Evolutionary conservation across 305 asterid species (phyloP), one percentile per base, ranked within the genome.

Genomic region (Fraxinus floribunda): DNA sequence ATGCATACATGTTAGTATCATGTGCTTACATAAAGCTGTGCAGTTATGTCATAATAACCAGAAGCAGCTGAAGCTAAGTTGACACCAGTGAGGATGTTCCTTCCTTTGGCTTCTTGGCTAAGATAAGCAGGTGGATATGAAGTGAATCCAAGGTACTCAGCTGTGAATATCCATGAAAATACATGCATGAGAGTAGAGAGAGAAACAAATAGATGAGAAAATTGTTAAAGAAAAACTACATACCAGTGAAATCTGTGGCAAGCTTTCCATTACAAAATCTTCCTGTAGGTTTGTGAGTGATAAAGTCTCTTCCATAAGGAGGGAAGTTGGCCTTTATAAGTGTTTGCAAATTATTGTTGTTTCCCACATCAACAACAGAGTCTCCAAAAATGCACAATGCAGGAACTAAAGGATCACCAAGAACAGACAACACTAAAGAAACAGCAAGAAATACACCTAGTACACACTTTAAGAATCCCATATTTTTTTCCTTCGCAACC

Each of bases 11-110:
- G 16, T 52, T n/a, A 4, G 5, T 73, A n/a, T 3, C 22, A 15
- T 30, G 52, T 10, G 73, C 81, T 88, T 87, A 93, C 98, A 83
- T 87, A 93, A 49, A 95, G 85, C 55, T 82, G 86, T 11, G 96
- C 90, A 15, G 98, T 95, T 77, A 78, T 60, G 72, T 93, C 96
- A n/a, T 88, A 95, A 84, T 92, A 95, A 55, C 98, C 98, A 29
- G 98, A 93, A 82, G 98, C 93, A 68, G 98, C 98, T 1, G 98
- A 95, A 7, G 98, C 98, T 38, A 95, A 93, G 87, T 95, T 95
- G 83, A 79, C 94, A 15, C 98, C 99, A 8, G 83, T 88, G 39
- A 92, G 91, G 44, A 91, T 89, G 75, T 77, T 89, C 62, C 55
- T 80, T 82, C 97, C 95, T 71, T 32, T 78, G 49, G 93, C 97